Evolutionary conservation across 2,329 filamentous ascomycete species (phyloP), one percentile per base, ranked within the genome.

Genomic region (Huntiella decipiens): DNA sequence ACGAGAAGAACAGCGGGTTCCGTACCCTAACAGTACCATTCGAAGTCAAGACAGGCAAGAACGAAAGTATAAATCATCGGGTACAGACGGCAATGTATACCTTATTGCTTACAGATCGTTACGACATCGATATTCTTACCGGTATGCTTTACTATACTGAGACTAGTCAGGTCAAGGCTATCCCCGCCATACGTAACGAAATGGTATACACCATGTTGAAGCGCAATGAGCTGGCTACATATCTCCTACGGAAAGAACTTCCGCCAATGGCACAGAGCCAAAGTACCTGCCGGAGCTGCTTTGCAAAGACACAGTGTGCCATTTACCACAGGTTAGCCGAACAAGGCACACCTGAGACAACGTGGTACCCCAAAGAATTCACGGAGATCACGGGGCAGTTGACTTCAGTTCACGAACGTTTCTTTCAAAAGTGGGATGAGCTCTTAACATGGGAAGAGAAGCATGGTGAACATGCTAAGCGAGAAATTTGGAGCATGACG

Each of bases 71-170:
- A 53, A 79, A 77, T 45, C 91, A 98, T 61, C 77, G 86, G 58
- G 88, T 88, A 1, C 91, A 98, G 61, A 98, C 91, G 4, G 84
- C 87, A 19, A 69, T 98, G 15, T 98, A 98, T 58, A 96, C 91
- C 37, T 66, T 98, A 19, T 66, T 98, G 11, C 67, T 98, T 43
- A 92, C 87, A 15, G 88, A 98, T 62, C 77, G 91, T 52, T 98
- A 98, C 60, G 86, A 98, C 62, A 75, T 96, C 47, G 79, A 94
- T 45, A 81, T 96, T 51, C 76, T 77, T 37, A 94, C 86, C 54
- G 91, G 91, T 5, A 76, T 98, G 46, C 66, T 98, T 8, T 98
- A 95, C 60, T 98, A 98, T 57, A 81, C 94, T 66, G 91, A 96
- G 58, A 84, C 77, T 2, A 88, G 86, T 0, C 79, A 84, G 53